phyloP scores from a whole-genome alignment of 306 rosid species.

The Cajanus cajan region DNA sequence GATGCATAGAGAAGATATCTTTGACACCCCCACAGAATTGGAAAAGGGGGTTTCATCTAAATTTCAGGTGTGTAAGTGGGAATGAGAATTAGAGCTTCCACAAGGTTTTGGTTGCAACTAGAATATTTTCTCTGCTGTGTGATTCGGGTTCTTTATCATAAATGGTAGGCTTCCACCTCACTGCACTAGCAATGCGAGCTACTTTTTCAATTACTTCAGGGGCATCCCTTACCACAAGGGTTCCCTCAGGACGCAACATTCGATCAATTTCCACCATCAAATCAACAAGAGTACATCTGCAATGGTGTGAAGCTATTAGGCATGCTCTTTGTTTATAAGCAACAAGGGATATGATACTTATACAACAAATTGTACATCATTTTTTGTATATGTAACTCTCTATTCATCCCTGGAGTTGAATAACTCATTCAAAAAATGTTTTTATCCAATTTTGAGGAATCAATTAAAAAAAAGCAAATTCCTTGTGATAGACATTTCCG shows the following conservation, averaged over 20 bases:
- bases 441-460: too few relatives aligned
- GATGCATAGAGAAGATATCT: conserved; percentile 43
- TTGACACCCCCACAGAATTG: not conserved
- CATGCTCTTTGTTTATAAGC: not conserved
- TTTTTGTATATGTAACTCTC: too few relatives aligned
- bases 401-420: too few relatives aligned
- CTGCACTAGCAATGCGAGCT: conserved; percentile 56
- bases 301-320: conserved; percentile 8
- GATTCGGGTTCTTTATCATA: conserved; percentile 72
- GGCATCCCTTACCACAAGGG: conserved; percentile 66
- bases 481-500: too few relatives aligned
- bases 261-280: conserved; percentile 95
- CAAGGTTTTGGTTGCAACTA: conserved; percentile 69
- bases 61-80: conserved; percentile 39
- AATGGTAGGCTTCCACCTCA: conserved; percentile 68
- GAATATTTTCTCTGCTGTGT: conserved; percentile 66
- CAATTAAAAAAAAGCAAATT: too few relatives aligned
- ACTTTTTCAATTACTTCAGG: conserved; percentile 78
- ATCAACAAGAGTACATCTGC: conserved; percentile 86
- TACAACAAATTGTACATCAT: too few relatives aligned
- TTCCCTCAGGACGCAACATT: conserved; percentile 86
- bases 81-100: conserved; percentile 58
- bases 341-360: too few relatives aligned
- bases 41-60: conserved; percentile 45
- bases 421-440: too few relatives aligned